These are phyloP conservation scores for Apiospora rasikravindrae DNA, from an alignment of 2,329 filamentous ascomycete genomes.

Conservation along the genomic window DNA sequence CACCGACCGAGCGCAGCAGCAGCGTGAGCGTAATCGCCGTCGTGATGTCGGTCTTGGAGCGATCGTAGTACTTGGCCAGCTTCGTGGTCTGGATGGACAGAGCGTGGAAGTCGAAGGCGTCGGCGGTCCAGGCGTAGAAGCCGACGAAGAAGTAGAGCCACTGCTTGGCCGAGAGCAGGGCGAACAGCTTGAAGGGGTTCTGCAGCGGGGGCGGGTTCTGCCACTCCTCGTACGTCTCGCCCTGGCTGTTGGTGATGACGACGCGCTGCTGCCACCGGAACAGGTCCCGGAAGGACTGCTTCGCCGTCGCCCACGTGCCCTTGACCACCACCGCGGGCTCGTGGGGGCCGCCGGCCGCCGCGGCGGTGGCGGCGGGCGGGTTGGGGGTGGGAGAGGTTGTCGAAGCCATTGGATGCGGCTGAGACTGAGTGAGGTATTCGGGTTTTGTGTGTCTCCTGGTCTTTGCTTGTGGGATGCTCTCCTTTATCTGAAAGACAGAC, in stretches of 20 bases:
- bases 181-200: constrained; percentile 74
- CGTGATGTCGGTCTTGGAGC: constrained; percentile 59
- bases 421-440: neutral
- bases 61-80: constrained; percentile 49
- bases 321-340: constrained; percentile 66
- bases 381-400: constrained; percentile 9
- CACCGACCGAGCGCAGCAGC: constrained; percentile 75
- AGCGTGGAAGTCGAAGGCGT: constrained; percentile 85
- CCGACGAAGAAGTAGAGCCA: constrained; percentile 81
- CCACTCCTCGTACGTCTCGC: constrained; percentile 72
- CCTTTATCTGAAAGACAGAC: neutral
- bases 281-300: constrained; percentile 67
- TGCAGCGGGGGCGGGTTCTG: constrained; percentile 66
- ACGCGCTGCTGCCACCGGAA: constrained; percentile 79
- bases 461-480: neutral
- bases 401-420: neutral
- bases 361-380: neutral
- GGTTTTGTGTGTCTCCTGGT: neutral
- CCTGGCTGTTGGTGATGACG: constrained; percentile 66
- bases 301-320: constrained; percentile 68
- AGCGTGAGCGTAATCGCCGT: constrained; percentile 79
- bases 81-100: constrained; percentile 72
- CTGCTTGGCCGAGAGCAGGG: constrained; percentile 65
- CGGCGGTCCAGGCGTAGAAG: constrained; percentile 77
- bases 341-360: constrained; percentile 31